Conservation (phyloP, 352 stramenopile species). For the Phytophthora colocasiae region DNA sequence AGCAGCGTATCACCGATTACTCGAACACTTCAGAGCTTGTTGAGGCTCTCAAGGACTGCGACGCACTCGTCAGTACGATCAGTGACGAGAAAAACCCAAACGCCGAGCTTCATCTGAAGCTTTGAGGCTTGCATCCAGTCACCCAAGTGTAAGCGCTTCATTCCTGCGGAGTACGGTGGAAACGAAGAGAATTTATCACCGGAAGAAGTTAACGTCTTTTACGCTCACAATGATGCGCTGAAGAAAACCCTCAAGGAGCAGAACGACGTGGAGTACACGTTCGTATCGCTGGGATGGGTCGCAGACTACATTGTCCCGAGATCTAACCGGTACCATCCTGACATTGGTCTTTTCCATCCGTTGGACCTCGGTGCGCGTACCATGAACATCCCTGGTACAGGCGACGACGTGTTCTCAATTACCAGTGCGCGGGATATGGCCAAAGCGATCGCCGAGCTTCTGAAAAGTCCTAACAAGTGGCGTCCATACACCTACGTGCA, state of each 20-base stretch:
- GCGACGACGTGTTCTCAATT: slow-evolving; percentile 35
- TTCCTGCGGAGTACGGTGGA: slow-evolving; percentile 45
- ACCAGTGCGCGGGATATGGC: slow-evolving; percentile 38
- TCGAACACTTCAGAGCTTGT: slow-evolving; percentile 27
- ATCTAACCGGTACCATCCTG: slow-evolving; percentile 35
- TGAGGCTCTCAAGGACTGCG: slow-evolving; percentile 37
- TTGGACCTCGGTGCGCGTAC: slow-evolving; percentile 37
- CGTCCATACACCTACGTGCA: slow-evolving; percentile 39
- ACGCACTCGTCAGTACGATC: slow-evolving; percentile 41
- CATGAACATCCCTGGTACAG: slow-evolving; percentile 43
- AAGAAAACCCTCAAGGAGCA: slow-evolving; percentile 32
- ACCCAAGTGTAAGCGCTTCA: slow-evolving; percentile 56
- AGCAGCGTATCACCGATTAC: slow-evolving; percentile 44
- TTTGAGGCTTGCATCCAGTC: slow-evolving; percentile 49
- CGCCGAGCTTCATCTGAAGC: slow-evolving; percentile 26
- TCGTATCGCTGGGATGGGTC: slow-evolving; percentile 39
- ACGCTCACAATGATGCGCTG: slow-evolving; percentile 20
- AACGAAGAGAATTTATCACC: slow-evolving; percentile 38
- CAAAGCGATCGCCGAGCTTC: slow-evolving; percentile 25
- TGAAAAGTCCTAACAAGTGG: slow-evolving; percentile 41
- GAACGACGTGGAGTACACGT: slow-evolving; percentile 46
- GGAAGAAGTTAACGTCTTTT: slow-evolving; percentile 11
- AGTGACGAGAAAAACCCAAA: slow-evolving; percentile 15
- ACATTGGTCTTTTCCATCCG: slow-evolving; percentile 26
- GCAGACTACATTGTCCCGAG: slow-evolving; percentile 43